These are phyloP conservation scores for Eucalyptus regnans DNA, from an alignment of 345 rosid species.

Conservation along the genomic window DNA sequence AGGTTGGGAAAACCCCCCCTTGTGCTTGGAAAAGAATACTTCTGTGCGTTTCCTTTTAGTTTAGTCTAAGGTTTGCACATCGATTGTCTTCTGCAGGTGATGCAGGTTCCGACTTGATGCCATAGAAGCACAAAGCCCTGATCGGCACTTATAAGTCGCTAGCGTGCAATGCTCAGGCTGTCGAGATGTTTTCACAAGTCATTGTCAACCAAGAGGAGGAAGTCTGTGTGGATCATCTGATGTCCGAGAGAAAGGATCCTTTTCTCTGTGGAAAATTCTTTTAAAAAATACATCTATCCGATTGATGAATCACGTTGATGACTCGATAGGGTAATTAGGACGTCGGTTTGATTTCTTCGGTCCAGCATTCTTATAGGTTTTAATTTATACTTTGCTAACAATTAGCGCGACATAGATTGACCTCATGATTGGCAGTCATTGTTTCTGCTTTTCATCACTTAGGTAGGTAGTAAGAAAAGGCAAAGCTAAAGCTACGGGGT, in stretches of 20 bases:
- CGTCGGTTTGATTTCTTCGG: neutral
- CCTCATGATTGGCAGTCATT: neutral
- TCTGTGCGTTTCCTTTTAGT: neutral
- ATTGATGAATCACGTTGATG: neutral
- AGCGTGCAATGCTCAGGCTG: neutral
- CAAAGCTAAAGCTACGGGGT: neutral
- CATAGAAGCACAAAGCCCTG: neutral
- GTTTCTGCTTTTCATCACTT: neutral
- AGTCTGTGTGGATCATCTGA: neutral
- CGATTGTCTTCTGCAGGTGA: neutral
- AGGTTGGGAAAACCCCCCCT: slow-evolving; percentile 1
- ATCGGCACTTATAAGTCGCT: neutral
- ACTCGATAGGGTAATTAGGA: neutral
- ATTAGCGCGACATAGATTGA: neutral
- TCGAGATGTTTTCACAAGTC: neutral
- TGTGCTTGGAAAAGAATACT: neutral
- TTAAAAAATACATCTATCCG: neutral
- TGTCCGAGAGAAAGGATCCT: neutral
- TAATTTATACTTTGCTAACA: neutral
- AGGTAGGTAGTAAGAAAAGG: neutral
- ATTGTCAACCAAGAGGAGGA: neutral
- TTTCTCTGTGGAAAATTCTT: neutral
- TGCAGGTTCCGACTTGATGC: slow-evolving; percentile 1
- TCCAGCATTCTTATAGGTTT: neutral
- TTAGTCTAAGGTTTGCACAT: neutral